These are phyloP conservation scores for Blastobotrys illinoisensis DNA, from an alignment of 1,139 yeast species.

Conservation along the genomic window DNA sequence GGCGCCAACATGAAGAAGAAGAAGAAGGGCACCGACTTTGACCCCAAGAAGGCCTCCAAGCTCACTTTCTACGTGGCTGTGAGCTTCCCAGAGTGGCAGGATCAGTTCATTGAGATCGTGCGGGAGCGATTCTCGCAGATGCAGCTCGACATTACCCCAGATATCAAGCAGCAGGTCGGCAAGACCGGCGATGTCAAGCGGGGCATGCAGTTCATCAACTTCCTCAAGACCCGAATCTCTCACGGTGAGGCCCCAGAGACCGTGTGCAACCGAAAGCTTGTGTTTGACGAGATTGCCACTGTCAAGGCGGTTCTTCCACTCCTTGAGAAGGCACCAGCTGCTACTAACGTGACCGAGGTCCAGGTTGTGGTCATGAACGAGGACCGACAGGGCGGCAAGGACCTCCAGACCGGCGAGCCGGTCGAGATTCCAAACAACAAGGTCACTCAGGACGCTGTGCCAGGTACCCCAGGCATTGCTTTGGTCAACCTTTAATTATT, in stretches of 20 bases:
- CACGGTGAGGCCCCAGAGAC: conserved; percentile 49
- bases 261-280: conserved; percentile 82
- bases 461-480: conserved; percentile 88
- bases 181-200: conserved; percentile 61
- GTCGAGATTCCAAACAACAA: conserved; percentile 67
- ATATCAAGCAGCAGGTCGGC: conserved; percentile 35
- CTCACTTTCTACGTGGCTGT: conserved; percentile 68
- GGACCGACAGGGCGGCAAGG: conserved; percentile 57
- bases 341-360: conserved; percentile 51
- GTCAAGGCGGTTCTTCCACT: conserved; percentile 48
- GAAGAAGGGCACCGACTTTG: conserved; percentile 73
- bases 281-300: conserved; percentile 70
- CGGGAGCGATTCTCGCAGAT: conserved; percentile 61
- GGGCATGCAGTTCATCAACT: conserved; percentile 94
- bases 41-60: conserved; percentile 64
- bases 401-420: conserved; percentile 63
- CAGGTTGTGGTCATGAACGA: conserved; percentile 51
- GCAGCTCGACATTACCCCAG: conserved; percentile 31
- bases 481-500: conserved; percentile 46
- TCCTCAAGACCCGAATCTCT: conserved; percentile 70
- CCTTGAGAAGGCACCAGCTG: conserved; percentile 62
- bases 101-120: conserved; percentile 74
- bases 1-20: conserved; percentile 82
- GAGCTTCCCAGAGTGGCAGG: conserved; percentile 97
- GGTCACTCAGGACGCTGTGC: conserved; percentile 76